Evolutionary conservation across 768 basidiomycete genomes (phyloP).

Genomic region (Mycena polygramma): DNA sequence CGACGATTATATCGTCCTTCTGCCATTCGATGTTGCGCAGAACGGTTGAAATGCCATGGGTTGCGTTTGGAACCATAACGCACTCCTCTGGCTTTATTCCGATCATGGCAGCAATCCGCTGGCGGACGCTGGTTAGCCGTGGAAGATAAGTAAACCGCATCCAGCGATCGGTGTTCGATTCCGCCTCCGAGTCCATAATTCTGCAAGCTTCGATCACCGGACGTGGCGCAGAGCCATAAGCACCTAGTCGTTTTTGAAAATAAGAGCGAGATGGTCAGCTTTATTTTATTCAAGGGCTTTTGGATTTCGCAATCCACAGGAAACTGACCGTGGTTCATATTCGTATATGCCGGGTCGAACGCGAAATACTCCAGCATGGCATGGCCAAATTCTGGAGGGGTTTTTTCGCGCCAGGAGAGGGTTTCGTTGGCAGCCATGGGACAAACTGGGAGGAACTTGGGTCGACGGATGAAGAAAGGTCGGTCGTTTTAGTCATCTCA

Average conservation of each 20-base stretch:
- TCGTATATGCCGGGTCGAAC: slow-evolving; percentile 56
- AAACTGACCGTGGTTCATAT: slow-evolving; percentile 59
- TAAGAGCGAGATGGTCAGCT: too few species aligned
- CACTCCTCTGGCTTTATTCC: slow-evolving; percentile 59
- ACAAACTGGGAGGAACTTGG: too few species aligned
- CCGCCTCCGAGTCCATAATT: slow-evolving; percentile 51
- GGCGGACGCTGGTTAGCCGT: slow-evolving; percentile 52
- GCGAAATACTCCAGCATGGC: slow-evolving; percentile 56
- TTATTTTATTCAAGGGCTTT: too few species aligned
- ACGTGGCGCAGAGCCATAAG: slow-evolving; percentile 63
- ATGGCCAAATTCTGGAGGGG: slow-evolving; percentile 59
- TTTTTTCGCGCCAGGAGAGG: slow-evolving; percentile 24
- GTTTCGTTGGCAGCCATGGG: slow-evolving; percentile 3
- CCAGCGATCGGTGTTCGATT: slow-evolving; percentile 67
- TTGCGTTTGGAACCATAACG: slow-evolving; percentile 68
- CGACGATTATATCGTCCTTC: slow-evolving; percentile 71
- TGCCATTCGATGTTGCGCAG: slow-evolving; percentile 73
- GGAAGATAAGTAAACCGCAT: slow-evolving; percentile 48
- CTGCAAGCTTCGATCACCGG: slow-evolving; percentile 59
- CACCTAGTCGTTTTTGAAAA: slow-evolving; percentile 48
- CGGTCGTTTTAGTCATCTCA: too few species aligned
- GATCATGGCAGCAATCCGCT: slow-evolving; percentile 63
- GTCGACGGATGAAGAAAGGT: too few species aligned
- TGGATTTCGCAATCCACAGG: background rate
- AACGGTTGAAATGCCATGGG: slow-evolving; percentile 71